Percentiles rank a stretch among this genome's conserved stretches.
phyloP scores from a whole-genome alignment of 305 asterid species.

The Stenogyne calaminthoides region DNA sequence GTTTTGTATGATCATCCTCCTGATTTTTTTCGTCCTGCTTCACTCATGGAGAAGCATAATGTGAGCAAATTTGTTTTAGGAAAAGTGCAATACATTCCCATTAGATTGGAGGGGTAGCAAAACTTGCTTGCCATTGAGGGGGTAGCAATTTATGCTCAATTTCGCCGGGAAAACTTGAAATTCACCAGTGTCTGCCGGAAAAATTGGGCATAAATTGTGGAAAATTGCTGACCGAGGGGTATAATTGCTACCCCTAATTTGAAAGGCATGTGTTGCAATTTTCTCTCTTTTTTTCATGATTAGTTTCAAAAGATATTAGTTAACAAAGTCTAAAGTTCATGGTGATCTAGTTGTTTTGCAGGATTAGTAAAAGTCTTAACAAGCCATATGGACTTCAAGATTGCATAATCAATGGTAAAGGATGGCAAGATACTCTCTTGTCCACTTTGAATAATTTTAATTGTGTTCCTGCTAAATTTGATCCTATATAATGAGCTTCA shows the following conservation, averaged over 20 bases:
- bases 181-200: too few species aligned
- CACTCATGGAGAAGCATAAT: slow-evolving; percentile 74
- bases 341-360: slow-evolving; percentile 75
- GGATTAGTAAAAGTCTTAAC: slow-evolving; percentile 60
- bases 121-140: too few species aligned
- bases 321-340: slow-evolving; percentile 35
- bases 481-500: not conserved
- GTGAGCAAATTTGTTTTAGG: slow-evolving; percentile 43
- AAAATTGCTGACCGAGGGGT: too few species aligned
- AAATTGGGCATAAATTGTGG: too few species aligned
- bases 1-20: slow-evolving; percentile 97
- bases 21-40: slow-evolving; percentile 84
- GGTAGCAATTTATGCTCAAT: too few species aligned
- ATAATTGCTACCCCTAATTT: too few species aligned
- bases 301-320: slow-evolving; percentile 31
- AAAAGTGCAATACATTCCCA: too few species aligned
- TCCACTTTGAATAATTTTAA: slow-evolving; percentile 23
- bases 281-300: not conserved
- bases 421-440: slow-evolving; percentile 11
- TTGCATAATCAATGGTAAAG: slow-evolving; percentile 75
- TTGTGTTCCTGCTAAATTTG: slow-evolving; percentile 23
- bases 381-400: slow-evolving; percentile 68
- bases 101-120: too few species aligned
- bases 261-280: too few species aligned
- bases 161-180: too few species aligned